Evolutionary conservation across 2,329 filamentous ascomycete species (phyloP), one percentile per base, ranked within the genome.

Genomic region (Penicillium frequentans): DNA sequence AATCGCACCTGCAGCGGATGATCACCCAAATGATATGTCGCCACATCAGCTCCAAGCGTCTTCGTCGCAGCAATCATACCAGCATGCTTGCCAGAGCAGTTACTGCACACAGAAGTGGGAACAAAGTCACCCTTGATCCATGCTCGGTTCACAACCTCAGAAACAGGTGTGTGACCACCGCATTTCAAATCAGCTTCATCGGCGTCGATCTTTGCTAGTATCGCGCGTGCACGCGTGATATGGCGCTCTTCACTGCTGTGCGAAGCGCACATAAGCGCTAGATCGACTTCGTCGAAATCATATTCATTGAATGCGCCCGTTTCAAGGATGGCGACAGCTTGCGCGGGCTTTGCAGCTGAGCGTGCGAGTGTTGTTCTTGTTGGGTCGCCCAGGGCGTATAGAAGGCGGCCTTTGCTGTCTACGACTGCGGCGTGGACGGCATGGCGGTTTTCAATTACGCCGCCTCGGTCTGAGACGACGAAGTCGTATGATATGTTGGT

Each of bases 61-160:
- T 66, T 70, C 0, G 78, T 70, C 1, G 74, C 80, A 1, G 74
- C 78, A 23, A 81, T 62, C 78, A 82, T 81, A 1, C 75, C 79
- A 3, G 69, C 75, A 59, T 82, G 79, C 42, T 82, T 82, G 1
- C 79, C 80, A 0, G 79, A 81, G 58, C 79, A 82, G 56, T 81
- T 81, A 51, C 76, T 81, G 49, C 69, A 73, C 0, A 80, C 64
- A 0, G 67, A 66, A 0, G 73, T 76, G 0, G 79, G 78, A 0
- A 55, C 64, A 45, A 74, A 77, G 2, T 69, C 77, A 0, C 52
- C 52, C 52, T 68, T 75, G 48, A 77, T 73, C 79, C 79, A 82
- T 0, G 47, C 57, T 0, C 65, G 64, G 54, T 79, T 75, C 5
- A 80, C 70, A 0, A 53, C 54, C 1, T 73, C 68, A 3, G 65